Conservation (phyloP, 2,329 filamentous ascomycete species). For the Aureobasidium uvarum region DNA sequence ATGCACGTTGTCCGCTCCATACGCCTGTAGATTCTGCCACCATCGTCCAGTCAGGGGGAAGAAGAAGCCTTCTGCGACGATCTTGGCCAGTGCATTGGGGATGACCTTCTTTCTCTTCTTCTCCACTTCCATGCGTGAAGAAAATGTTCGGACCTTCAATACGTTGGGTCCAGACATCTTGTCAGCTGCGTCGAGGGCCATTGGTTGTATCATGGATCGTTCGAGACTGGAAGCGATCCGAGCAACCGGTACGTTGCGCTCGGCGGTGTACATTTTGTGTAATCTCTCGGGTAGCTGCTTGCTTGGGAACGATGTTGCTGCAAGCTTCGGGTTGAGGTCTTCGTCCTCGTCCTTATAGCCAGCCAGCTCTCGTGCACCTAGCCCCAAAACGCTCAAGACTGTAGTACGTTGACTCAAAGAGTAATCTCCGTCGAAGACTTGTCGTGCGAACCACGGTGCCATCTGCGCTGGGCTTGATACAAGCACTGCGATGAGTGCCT, state of each 20-base stretch:
- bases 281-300: constrained; percentile 73
- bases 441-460: constrained; percentile 78
- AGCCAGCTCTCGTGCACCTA: constrained; percentile 80
- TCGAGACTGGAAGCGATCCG: constrained; percentile 65
- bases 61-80: constrained; percentile 78
- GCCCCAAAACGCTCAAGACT: constrained; percentile 75
- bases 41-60: constrained; percentile 77
- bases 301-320: constrained; percentile 64
- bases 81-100: constrained; percentile 72
- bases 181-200: constrained; percentile 80
- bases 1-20: constrained; percentile 57
- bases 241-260: neutral
- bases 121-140: constrained; percentile 68
- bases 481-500: constrained; percentile 78
- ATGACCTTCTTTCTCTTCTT: constrained; percentile 60
- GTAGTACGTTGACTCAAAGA: constrained; percentile 80
- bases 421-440: constrained; percentile 90
- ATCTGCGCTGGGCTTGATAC: constrained; percentile 73
- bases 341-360: constrained; percentile 64
- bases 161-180: constrained; percentile 73
- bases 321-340: constrained; percentile 42
- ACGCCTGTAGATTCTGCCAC: constrained; percentile 38
- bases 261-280: constrained; percentile 64
- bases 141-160: constrained; percentile 88
- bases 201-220: constrained; percentile 70